phyloP scores from a whole-genome alignment of 352 stramenopile species.

The Globisporangium heterothallicum region DNA sequence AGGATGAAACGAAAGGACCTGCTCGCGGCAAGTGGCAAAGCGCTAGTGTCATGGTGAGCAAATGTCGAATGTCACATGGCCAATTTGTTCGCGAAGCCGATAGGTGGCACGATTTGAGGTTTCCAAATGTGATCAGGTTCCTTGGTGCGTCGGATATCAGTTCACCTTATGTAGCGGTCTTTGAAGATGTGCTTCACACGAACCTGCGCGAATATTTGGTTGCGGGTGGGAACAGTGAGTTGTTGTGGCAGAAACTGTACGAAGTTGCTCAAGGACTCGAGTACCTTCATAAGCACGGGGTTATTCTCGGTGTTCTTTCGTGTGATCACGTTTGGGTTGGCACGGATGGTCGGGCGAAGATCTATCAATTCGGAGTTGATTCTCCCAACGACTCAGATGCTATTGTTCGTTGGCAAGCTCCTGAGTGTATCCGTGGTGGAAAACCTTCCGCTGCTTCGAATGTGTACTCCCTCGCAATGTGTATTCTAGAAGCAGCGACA shows the following conservation, averaged over 20 bases:
- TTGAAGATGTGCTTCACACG: neutral
- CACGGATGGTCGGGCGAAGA: neutral
- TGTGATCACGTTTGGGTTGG: slow-evolving; percentile 7
- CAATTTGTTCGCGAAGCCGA: slow-evolving; percentile 1
- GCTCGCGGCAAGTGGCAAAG: slow-evolving; percentile 26
- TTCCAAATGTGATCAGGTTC: slow-evolving; percentile 16
- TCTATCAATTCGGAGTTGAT: neutral
- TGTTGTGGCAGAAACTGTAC: slow-evolving; percentile 4
- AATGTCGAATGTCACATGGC: neutral
- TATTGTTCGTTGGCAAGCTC: slow-evolving; percentile 1
- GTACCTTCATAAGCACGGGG: slow-evolving; percentile 21
- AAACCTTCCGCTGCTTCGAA: neutral
- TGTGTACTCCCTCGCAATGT: slow-evolving; percentile 5
- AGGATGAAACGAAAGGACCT: neutral
- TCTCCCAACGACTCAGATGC: neutral
- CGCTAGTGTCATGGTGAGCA: slow-evolving; percentile 21
- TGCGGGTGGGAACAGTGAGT: neutral
- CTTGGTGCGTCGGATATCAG: slow-evolving; percentile 17
- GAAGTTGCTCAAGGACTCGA: slow-evolving; percentile 23
- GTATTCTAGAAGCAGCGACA: slow-evolving; percentile 2
- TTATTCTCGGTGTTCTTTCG: neutral
- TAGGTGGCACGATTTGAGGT: slow-evolving; percentile 29
- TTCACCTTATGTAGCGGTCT: neutral
- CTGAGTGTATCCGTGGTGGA: neutral
- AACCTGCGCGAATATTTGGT: slow-evolving; percentile 1